A percentile compares a stretch with the other conserved stretches of the same genome.
Evolutionary conservation across 306 rosid genomes (phyloP).

Genomic region (Pachyrhizus erosus): DNA sequence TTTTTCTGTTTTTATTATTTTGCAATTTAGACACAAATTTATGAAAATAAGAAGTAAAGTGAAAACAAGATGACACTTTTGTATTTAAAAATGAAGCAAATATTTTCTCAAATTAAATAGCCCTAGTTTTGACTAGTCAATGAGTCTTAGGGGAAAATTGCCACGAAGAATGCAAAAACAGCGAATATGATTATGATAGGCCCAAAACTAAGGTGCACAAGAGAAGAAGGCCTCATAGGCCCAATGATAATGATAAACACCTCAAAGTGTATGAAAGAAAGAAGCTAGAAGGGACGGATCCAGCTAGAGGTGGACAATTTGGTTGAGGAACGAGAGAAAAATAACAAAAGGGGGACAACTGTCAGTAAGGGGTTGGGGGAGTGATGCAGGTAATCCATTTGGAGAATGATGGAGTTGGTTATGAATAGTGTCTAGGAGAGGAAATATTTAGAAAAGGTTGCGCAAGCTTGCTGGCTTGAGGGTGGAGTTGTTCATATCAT

Average conservation of each 20-base stretch:
- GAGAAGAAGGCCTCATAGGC: neutral
- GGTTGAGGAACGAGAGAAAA: neutral
- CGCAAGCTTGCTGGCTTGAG: neutral
- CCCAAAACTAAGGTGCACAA: neutral
- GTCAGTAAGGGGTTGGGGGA: neutral
- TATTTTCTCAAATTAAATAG: neutral
- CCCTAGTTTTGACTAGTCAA: neutral
- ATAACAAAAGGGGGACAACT: neutral
- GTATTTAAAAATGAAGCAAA: neutral
- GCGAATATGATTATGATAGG: neutral
- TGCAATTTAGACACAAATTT: neutral
- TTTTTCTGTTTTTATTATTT: neutral
- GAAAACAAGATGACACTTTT: neutral
- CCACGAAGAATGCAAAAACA: slow-evolving; percentile 3
- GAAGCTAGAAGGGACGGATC: neutral
- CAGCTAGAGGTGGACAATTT: neutral
- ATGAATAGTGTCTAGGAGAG: neutral
- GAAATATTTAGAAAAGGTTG: neutral
- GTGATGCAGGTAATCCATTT: neutral
- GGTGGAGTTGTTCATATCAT: neutral
- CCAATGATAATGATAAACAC: neutral
- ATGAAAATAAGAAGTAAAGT: neutral
- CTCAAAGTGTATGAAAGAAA: neutral
- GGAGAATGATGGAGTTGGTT: neutral
- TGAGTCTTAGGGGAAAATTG: neutral